Evolutionary conservation across 345 rosid genomes (phyloP).

Genomic region (Physaria fendleri): DNA sequence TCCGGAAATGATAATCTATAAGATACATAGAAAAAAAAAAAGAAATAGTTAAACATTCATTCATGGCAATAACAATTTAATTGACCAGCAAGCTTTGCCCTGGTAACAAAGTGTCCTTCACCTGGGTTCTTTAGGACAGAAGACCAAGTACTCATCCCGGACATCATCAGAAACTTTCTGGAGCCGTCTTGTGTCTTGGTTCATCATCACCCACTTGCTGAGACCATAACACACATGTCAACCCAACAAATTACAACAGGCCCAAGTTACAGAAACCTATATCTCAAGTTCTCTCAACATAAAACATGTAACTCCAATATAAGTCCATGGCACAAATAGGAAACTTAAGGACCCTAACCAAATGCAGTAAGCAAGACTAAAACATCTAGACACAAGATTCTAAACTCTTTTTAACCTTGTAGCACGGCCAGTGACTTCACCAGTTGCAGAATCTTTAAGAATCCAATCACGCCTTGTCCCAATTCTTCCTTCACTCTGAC

Average conservation of each 20-base stretch:
- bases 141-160: constrained; percentile 68
- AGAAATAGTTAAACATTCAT: background rate
- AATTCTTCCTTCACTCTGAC: constrained; percentile 87
- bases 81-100: background rate
- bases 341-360: background rate
- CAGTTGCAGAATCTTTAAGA: constrained; percentile 61
- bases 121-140: constrained; percentile 80
- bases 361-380: background rate
- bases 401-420: constrained; percentile 42
- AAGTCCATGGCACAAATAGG: background rate
- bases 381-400: background rate
- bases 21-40: background rate
- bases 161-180: constrained; percentile 91
- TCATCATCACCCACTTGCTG: constrained; percentile 99
- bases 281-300: background rate
- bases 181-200: constrained; percentile 83
- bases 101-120: constrained; percentile 1
- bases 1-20: constrained; percentile 84
- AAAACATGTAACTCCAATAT: background rate
- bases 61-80: background rate
- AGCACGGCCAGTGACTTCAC: constrained; percentile 86
- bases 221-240: constrained; percentile 14
- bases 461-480: constrained; percentile 96
- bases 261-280: background rate
- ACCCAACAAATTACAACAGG: background rate